Percentiles rank a stretch among this genome's conserved stretches.
Evolutionary conservation across 371 early-diverging fungal genomes (phyloP).

Genomic region (Funneliformis caledonium): DNA sequence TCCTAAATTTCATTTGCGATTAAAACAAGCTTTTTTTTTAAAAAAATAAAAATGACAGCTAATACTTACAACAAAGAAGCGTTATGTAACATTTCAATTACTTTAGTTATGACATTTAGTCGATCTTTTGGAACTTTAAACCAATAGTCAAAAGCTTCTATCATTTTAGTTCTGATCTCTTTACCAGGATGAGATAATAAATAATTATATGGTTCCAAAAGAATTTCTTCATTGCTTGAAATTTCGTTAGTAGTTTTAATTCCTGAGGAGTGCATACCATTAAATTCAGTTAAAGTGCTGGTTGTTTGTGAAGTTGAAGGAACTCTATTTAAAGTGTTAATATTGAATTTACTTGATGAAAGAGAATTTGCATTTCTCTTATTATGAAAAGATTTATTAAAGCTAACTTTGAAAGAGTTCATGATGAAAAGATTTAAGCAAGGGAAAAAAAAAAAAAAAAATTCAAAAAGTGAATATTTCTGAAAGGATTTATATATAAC

Average conservation of each 20-base stretch:
- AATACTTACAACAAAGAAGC: constrained; percentile 83
- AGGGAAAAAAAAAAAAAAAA: no score
- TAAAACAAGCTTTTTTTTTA: neutral
- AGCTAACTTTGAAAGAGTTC: no score
- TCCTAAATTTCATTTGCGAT: constrained; percentile 49
- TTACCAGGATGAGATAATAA: constrained; percentile 85
- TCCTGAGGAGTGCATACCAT: no score
- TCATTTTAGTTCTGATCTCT: constrained; percentile 84
- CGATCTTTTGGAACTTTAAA: constrained; percentile 72
- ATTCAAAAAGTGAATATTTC: no score
- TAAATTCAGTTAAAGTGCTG: no score
- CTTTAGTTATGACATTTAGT: constrained; percentile 72
- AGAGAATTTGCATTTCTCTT: no score
- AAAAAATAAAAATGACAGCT: neutral
- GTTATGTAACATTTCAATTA: constrained; percentile 93
- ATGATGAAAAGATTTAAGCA: no score
- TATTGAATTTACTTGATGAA: no score
- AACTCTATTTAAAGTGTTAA: no score
- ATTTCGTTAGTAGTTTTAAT: constrained; percentile 39
- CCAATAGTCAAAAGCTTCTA: constrained; percentile 89
- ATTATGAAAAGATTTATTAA: no score
- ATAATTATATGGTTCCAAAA: constrained; percentile 84
- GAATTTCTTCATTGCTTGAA: constrained; percentile 33
- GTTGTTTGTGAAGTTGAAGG: no score
- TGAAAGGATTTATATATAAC: no score